Conservation (phyloP, 495 filamentous ascomycete species). For the Hypoxylon trugodes region DNA sequence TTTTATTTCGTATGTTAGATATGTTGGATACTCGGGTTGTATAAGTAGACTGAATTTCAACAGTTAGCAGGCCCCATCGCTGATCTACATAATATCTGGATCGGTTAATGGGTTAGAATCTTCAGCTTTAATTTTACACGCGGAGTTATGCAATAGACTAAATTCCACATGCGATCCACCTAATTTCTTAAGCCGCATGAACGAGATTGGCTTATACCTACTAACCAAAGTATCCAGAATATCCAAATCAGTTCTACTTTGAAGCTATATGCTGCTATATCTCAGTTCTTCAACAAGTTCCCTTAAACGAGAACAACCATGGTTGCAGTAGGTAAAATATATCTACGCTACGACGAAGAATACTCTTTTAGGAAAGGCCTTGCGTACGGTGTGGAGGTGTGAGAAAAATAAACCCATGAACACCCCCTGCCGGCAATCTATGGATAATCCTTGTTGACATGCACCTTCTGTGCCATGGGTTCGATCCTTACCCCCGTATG, state of each 20-base stretch:
- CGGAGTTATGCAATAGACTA: neutral
- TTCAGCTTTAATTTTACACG: slow-evolving; percentile 4
- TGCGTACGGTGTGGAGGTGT: slow-evolving; percentile 30
- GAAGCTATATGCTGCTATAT: too few relatives aligned
- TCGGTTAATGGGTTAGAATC: neutral
- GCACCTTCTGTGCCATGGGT: slow-evolving; percentile 15
- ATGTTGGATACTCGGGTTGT: neutral
- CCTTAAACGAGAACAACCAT: neutral
- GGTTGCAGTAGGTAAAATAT: neutral
- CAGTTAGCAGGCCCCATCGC: neutral
- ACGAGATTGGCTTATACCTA: neutral
- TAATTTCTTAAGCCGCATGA: slow-evolving; percentile 10
- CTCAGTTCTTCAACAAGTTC: too few relatives aligned
- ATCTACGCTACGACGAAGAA: neutral
- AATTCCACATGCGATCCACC: slow-evolving; percentile 5
- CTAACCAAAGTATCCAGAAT: neutral
- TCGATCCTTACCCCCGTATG: neutral
- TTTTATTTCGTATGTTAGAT: neutral
- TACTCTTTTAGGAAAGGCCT: slow-evolving; percentile 19
- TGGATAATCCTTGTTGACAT: slow-evolving; percentile 25
- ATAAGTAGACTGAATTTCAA: neutral
- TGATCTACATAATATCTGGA: slow-evolving; percentile 8
- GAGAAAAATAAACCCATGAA: slow-evolving; percentile 20
- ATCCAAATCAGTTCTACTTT: too few relatives aligned
- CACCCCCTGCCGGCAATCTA: slow-evolving; percentile 31